Evolutionary conservation across 2,329 filamentous ascomycete species (phyloP).

Genomic region (Verticillium alfalfae): DNA sequence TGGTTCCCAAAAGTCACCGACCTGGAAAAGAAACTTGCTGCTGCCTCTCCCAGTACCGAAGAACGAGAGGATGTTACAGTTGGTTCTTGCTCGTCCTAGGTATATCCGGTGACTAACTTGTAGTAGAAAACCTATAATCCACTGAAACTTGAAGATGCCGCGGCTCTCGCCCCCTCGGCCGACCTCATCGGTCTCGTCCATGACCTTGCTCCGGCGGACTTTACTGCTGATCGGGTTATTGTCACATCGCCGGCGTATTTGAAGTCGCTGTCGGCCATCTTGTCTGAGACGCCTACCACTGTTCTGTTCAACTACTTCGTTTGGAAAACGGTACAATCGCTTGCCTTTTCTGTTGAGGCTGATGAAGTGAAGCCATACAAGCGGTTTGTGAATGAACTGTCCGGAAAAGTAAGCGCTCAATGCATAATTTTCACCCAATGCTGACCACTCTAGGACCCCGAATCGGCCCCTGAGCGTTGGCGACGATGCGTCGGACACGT

Average conservation of each 20-base stretch:
- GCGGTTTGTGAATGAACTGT: conserved; percentile 54
- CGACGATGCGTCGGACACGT: conserved; percentile 56
- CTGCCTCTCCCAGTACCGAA: conserved; percentile 50
- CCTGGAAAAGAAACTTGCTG: conserved; percentile 57
- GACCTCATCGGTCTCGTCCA: conserved; percentile 46
- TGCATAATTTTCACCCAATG: conserved; percentile 4
- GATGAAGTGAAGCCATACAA: conserved; percentile 53
- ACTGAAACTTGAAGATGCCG: conserved; percentile 48
- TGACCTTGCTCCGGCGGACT: conserved; percentile 43
- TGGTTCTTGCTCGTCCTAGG: conserved; percentile 5
- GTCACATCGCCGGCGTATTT: conserved; percentile 56
- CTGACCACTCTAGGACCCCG: conserved; percentile 38
- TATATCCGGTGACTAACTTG: conserved; percentile 8
- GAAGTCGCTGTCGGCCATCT: conserved; percentile 48
- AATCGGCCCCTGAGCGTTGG: conserved; percentile 61
- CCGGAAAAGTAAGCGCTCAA: conserved; percentile 38
- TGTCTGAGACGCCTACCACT: conserved; percentile 47
- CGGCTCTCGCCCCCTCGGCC: conserved; percentile 50
- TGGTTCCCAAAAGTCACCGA: conserved; percentile 40
- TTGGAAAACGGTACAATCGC: conserved; percentile 56
- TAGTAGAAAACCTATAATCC: conserved; percentile 61
- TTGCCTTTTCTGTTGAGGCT: conserved; percentile 49
- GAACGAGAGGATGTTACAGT: conserved; percentile 56
- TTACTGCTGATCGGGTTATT: conserved; percentile 48
- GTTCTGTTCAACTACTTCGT: conserved; percentile 57